These are phyloP conservation scores for Zygosaccharomyces kombuchaensis DNA, from an alignment of 805 yeast species.

Conservation along the genomic window DNA sequence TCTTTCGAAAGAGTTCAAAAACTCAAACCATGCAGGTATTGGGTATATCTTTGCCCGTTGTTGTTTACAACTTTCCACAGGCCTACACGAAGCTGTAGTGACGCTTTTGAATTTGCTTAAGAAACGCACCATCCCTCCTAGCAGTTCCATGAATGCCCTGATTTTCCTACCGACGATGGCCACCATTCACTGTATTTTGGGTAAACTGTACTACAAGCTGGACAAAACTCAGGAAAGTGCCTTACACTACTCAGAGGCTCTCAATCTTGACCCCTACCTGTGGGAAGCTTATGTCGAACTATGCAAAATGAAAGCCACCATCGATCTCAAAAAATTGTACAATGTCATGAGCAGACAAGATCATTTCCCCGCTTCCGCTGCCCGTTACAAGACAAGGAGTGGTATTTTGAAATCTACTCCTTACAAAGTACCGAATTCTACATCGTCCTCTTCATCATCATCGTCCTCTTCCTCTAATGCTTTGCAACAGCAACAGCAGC, in stretches of 20 bases:
- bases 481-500: not conserved
- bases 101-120: slow-evolving; percentile 8
- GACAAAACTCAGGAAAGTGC: slow-evolving; percentile 66
- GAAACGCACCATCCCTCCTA: slow-evolving; percentile 8
- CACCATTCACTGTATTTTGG: slow-evolving; percentile 62
- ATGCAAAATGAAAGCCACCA: slow-evolving; percentile 64
- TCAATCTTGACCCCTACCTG: slow-evolving; percentile 70
- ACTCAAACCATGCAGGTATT: slow-evolving; percentile 61
- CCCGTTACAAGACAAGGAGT: slow-evolving; percentile 12
- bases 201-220: slow-evolving; percentile 54
- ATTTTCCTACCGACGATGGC: slow-evolving; percentile 61
- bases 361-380: slow-evolving; percentile 8
- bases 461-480: slow-evolving; percentile 9
- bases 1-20: slow-evolving; percentile 34
- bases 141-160: slow-evolving; percentile 9
- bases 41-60: slow-evolving; percentile 68
- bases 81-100: slow-evolving; percentile 16
- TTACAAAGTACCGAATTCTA: slow-evolving; percentile 10
- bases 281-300: slow-evolving; percentile 84
- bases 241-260: slow-evolving; percentile 61
- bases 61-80: slow-evolving; percentile 30
- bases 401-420: slow-evolving; percentile 16
- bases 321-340: slow-evolving; percentile 38
- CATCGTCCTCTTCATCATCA: slow-evolving; percentile 13
- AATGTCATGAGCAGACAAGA: slow-evolving; percentile 10